These are phyloP conservation scores for Dioscorea zingiberensis DNA, from an alignment of 106 monocot species.

Conservation along the genomic window DNA sequence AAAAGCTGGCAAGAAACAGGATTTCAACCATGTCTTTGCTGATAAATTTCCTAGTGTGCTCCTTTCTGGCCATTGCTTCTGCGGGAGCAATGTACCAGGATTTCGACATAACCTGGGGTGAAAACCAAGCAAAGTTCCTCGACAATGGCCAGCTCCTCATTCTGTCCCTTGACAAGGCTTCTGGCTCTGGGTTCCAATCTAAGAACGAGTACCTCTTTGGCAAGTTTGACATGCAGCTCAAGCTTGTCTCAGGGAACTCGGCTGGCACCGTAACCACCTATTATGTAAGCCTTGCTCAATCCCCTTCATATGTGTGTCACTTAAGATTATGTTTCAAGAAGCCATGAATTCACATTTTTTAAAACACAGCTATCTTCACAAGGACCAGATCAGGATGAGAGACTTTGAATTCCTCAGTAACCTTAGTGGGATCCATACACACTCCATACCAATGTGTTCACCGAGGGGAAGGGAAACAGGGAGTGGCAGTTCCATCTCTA, in stretches of 20 bases:
- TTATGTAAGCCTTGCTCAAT: conserved; percentile 24
- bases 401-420: conserved; percentile 23
- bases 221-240: conserved; percentile 23
- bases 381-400: conserved; percentile 13
- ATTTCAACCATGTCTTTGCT: no score
- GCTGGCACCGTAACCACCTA: conserved; percentile 24
- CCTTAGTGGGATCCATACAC: conserved; percentile 6
- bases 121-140: no score
- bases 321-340: no score
- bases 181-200: conserved; percentile 17
- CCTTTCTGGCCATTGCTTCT: no score
- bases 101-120: no score
- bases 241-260: conserved; percentile 26
- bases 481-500: neutral
- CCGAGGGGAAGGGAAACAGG: conserved; percentile 19
- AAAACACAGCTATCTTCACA: conserved; percentile 10
- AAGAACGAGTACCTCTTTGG: conserved; percentile 20
- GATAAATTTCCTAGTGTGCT: no score
- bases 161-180: neutral
- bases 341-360: no score
- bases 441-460: conserved; percentile 13
- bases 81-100: no score
- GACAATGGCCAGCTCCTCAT: no score
- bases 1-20: no score
- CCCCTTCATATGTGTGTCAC: no score